Evolutionary conservation across 441 rosid species (phyloP), one percentile per base, ranked within the genome.

Genomic region (Melastoma candidum): DNA sequence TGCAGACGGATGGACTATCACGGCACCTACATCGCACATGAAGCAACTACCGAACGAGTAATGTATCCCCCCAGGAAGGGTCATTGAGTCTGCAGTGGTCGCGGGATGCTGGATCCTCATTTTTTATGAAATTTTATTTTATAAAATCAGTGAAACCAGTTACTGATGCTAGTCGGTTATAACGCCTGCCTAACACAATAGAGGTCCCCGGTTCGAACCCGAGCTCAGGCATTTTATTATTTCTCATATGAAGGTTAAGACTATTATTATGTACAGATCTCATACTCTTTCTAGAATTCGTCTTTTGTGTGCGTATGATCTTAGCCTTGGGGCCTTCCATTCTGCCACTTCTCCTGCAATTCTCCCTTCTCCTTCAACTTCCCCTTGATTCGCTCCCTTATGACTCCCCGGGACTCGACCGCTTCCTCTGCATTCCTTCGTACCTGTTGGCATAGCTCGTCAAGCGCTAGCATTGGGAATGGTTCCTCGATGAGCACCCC

Each of bases 401-500:
- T 82, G 51, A 44, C 61, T 51, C 75, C 77, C 76, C 84, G 80
- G 3, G 80, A 46, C 17, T 68, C 56, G 47, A 84, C 67, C 46
- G 89, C 86, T 75, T 92, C 94, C 68, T 70, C 63, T 60, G 85
- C 73, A 74, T 81, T 83, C 64, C 64, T 61, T 52, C 54, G 71
- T 25, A 68, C 83, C 50, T 60, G 70, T 50, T 51, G 64, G 65
- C 98, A 92, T 13, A 85, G 75, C 62, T 83, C 96, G 52, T 87
- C 95, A 26, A 92, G 82, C 6, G 98, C 89, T 65, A 85, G 70
- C 95, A 92, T 75, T 11, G 96, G 74, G 74, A 90, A 87, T 49
- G 98, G 95, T 63, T 90, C 98, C 74, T 87, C 93, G 48, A 90
- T 90, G 58, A 90, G 88, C 51, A 87, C 98, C 63, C 98, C 98